Base-by-base conservation (phyloP, 352 stramenopile species). In the Pythium vanterpoolii region DNA sequence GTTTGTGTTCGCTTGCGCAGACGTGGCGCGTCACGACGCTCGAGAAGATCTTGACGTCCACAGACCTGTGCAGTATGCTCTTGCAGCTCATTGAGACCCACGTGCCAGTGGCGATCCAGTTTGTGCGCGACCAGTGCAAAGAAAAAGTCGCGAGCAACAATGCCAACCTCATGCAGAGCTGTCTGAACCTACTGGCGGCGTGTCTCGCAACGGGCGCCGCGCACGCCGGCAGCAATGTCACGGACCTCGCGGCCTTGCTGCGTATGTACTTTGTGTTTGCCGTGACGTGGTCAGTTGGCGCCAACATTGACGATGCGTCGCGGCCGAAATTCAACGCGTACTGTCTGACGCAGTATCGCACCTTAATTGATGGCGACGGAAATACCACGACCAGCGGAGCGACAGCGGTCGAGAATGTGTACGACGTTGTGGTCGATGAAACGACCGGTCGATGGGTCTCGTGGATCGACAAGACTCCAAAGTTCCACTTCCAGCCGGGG, bases 111-210 rank as follows among this genome's bases (percentile, higher is more conserved):
- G 81, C 85, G 3, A 95, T 97, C 45, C 70, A 78, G 13, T 97
- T 97, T 66, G 82, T 97, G 11, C 81, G 86, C n/a, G 74, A 93
- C 23, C 75, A 96, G n/a, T 97, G 90, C 56, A 74, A 74, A 23
- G 88, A 97, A 66, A 96, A 95, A 47, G 74, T 97, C 0, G 72
- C 85, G 1, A 93, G 83, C 55, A 97, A 94, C 69, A 79, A 95
- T 31, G 78, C 84, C 26, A 95, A 97, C 51, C 60, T 96, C 24
- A 96, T 95, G 77, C 78, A 89, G 30, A 85, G 76, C 16, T 95
- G 93, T 19, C 63, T 97, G 34, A 97, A 97, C 54, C 57, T 97
- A 1, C 60, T 97, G 6, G 86, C 85, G 18, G 85, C 84, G 0
- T 91, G 87, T 45, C 62, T 94, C 8, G 54, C 68, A 1, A 87